Evolutionary conservation across 148 eudicot species (phyloP).

Genomic region (Fagopyrum homotropicum): DNA sequence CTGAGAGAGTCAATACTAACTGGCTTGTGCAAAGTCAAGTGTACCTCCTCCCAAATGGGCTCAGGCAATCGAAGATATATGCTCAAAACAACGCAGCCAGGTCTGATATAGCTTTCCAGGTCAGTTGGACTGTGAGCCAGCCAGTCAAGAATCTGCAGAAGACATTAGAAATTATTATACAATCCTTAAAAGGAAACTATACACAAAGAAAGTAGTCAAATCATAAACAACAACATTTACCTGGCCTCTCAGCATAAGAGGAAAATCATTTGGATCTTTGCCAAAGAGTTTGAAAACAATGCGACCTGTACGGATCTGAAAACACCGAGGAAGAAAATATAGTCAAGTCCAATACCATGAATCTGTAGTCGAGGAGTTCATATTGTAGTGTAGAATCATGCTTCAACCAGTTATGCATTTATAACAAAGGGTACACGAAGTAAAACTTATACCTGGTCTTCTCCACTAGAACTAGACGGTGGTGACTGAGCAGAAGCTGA

Average conservation of each 20-base stretch:
- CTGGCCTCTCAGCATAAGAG: constrained; percentile 67
- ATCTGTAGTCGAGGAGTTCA: not conserved
- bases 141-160: constrained; percentile 62
- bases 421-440: not conserved
- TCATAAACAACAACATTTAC: constrained; percentile 22
- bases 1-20: not conserved
- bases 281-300: constrained; percentile 79
- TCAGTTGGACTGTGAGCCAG: constrained; percentile 81
- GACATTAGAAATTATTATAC: constrained; percentile 15
- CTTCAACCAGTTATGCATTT: not conserved
- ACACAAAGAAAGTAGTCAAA: constrained; percentile 7
- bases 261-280: constrained; percentile 86
- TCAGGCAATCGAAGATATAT: constrained; percentile 52
- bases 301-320: constrained; percentile 79
- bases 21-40: not conserved
- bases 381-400: not conserved
- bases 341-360: not conserved
- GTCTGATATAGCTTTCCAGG: constrained; percentile 90
- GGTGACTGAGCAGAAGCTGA: constrained; percentile 65
- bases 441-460: constrained; percentile 43
- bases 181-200: not conserved
- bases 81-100: constrained; percentile 80
- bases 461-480: constrained; percentile 85
- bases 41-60: constrained; percentile 78
- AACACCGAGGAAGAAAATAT: not conserved